Evolutionary conservation across 345 rosid genomes (phyloP).

Genomic region (Aquilaria malaccensis): DNA sequence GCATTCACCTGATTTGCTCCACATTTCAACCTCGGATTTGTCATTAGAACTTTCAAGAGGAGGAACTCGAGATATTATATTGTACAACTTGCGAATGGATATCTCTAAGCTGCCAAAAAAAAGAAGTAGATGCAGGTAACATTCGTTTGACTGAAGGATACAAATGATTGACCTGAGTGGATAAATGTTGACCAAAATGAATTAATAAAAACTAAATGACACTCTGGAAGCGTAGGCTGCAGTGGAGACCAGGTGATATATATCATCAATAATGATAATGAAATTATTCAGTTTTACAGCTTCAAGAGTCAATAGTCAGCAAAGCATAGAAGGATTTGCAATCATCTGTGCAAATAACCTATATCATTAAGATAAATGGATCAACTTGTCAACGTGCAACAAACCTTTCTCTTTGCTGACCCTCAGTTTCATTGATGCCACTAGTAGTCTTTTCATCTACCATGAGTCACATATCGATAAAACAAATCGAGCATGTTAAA

Average conservation of each 20-base stretch:
- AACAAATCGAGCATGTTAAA: constrained; percentile 7
- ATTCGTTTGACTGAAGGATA: no score
- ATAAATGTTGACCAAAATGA: no score
- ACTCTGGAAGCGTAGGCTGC: no score
- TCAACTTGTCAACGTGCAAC: constrained; percentile 13
- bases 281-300: not conserved
- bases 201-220: no score
- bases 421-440: constrained; percentile 16
- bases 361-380: not conserved
- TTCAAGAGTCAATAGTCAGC: no score
- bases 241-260: no score
- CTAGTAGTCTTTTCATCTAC: constrained; percentile 22
- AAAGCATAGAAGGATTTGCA: no score
- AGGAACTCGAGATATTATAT: constrained; percentile 49
- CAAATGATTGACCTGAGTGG: no score
- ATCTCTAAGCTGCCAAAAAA: constrained; percentile 42
- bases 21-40: constrained; percentile 50
- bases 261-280: no score
- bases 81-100: constrained; percentile 44
- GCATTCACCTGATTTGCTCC: constrained; percentile 77
- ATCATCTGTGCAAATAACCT: no score
- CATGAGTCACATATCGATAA: not conserved
- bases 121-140: not conserved
- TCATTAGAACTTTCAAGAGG: constrained; percentile 33
- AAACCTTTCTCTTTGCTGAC: constrained; percentile 40